A percentile compares a stretch with the other conserved stretches of the same genome.
phyloP scores from a whole-genome alignment of 345 rosid species.

The Ailanthus altissimus region DNA sequence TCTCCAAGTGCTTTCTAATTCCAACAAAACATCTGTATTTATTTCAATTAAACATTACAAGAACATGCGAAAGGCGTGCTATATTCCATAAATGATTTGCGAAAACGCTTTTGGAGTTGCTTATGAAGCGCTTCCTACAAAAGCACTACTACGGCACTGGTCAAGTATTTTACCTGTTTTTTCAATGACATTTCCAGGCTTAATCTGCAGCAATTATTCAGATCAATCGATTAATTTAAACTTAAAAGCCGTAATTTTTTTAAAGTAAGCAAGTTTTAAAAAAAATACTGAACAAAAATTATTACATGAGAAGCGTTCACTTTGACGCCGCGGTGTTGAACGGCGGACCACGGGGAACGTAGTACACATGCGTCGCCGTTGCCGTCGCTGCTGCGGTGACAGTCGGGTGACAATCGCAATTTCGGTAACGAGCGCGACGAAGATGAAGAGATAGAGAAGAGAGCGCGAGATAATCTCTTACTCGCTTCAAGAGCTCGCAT shows the following conservation, averaged over 20 bases:
- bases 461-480: slow-evolving; percentile 34
- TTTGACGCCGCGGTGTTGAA: slow-evolving; percentile 70
- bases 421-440: slow-evolving; percentile 20
- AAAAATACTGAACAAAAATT: not conserved
- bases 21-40: not conserved
- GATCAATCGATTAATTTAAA: not conserved
- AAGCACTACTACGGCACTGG: not conserved
- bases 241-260: not conserved
- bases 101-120: not conserved
- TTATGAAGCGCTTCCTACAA: not conserved
- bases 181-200: slow-evolving; percentile 85
- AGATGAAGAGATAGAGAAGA: slow-evolving; percentile 30
- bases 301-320: slow-evolving; percentile 76
- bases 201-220: slow-evolving; percentile 50
- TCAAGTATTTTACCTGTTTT: slow-evolving; percentile 60
- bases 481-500: slow-evolving; percentile 35
- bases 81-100: not conserved
- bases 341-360: slow-evolving; percentile 52
- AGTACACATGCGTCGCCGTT: slow-evolving; percentile 22
- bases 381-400: slow-evolving; percentile 12
- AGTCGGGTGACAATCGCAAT: slow-evolving; percentile 17
- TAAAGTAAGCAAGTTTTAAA: not conserved
- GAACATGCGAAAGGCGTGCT: not conserved
- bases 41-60: not conserved
- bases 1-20: not conserved